A percentile compares a stretch with the other conserved stretches of the same genome.
phyloP scores from a whole-genome alignment of 768 basidiomycete species.

The Amanita rubescens region DNA sequence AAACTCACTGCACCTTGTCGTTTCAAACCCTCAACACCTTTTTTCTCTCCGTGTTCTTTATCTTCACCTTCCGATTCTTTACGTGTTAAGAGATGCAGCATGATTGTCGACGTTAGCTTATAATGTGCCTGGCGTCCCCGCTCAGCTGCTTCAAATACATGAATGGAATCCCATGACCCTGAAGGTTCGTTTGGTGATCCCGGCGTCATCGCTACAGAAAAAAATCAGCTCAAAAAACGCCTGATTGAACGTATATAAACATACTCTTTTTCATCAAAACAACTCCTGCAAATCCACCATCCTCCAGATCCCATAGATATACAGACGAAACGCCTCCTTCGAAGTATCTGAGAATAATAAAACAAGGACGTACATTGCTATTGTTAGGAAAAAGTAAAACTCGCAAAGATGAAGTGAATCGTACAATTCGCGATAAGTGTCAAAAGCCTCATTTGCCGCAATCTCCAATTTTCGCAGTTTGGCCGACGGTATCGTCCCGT shows the following conservation, averaged over 20 bases:
- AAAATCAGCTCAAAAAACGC: background rate
- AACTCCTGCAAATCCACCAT: constrained; percentile 94
- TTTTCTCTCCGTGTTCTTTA: constrained; percentile 31
- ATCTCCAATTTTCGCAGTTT: constrained; percentile 89
- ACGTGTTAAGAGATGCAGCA: constrained; percentile 80
- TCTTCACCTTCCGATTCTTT: constrained; percentile 30
- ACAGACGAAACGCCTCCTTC: constrained; percentile 98
- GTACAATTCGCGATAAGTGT: constrained; percentile 93
- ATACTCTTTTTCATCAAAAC: constrained; percentile 92
- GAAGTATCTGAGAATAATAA: constrained; percentile 59
- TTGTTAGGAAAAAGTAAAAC: background rate
- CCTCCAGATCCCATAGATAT: constrained; percentile 97
- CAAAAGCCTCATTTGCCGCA: constrained; percentile 92
- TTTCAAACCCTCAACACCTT: constrained; percentile 39
- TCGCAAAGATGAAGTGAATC: too few relatives aligned
- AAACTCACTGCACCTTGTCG: constrained; percentile 72
- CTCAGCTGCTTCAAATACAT: constrained; percentile 94
- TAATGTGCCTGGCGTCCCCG: constrained; percentile 91
- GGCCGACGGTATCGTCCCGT: constrained; percentile 79
- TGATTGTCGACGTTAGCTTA: constrained; percentile 94
- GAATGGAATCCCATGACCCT: constrained; percentile 97
- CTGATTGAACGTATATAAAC: constrained; percentile 14
- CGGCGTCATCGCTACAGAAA: constrained; percentile 51
- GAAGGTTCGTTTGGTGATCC: constrained; percentile 52
- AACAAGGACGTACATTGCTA: background rate